These are phyloP conservation scores for Macaranga tanarius DNA, from an alignment of 441 rosid genomes.

Conservation along the genomic window DNA sequence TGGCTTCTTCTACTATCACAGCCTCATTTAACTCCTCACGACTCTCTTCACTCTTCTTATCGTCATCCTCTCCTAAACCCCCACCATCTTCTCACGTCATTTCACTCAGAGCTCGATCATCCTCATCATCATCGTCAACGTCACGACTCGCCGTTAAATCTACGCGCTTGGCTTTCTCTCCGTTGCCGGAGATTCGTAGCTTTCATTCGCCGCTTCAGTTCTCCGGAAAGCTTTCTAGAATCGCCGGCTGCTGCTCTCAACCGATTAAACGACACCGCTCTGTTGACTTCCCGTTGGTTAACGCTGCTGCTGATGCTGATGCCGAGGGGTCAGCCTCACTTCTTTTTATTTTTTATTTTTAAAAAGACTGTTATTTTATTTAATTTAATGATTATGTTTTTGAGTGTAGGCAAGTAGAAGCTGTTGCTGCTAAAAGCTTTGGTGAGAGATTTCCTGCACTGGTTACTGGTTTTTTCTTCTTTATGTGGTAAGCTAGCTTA, in stretches of 20 bases:
- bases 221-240: conserved; percentile 19
- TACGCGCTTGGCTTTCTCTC: conserved; percentile 27
- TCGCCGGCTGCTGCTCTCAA: conserved; percentile 25
- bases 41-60: conserved; percentile 37
- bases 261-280: conserved; percentile 24
- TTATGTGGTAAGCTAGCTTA: conserved; percentile 47
- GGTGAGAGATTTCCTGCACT: conserved; percentile 52
- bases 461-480: conserved; percentile 68
- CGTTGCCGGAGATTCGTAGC: conserved; percentile 22
- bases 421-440: conserved; percentile 46
- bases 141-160: conserved; percentile 7
- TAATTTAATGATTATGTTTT: not conserved
- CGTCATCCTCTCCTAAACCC: conserved; percentile 15
- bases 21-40: conserved; percentile 26
- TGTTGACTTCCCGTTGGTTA: conserved; percentile 27
- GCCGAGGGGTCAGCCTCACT: conserved; percentile 38
- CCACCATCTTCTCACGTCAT: conserved; percentile 12
- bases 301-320: conserved; percentile 48
- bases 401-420: conserved; percentile 35
- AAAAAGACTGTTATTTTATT: too few relatives aligned
- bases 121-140: too few relatives aligned
- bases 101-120: conserved; percentile 22
- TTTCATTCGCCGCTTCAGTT: conserved; percentile 16
- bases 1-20: conserved; percentile 7
- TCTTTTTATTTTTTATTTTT: not conserved